Evolutionary conservation across 169 alveolate species (phyloP).

Genomic region (Perkinsus chesapeaki): DNA sequence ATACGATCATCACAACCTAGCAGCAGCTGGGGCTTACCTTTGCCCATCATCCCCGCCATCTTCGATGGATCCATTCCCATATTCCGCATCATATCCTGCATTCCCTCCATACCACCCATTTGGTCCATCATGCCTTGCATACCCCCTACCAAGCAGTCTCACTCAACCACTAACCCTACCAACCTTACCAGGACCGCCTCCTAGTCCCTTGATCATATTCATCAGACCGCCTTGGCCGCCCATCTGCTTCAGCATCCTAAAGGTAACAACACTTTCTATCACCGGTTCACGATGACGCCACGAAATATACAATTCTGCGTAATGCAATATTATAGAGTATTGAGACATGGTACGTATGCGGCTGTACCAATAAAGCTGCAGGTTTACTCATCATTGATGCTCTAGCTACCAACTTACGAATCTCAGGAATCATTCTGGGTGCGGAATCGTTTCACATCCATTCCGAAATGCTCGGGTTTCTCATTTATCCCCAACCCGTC

Average conservation of each 20-base stretch:
- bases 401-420: no score
- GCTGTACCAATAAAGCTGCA: no score
- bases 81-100: conserved; percentile 32
- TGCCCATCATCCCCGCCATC: neutral
- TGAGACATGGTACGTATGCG: no score
- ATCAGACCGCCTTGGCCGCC: conserved; percentile 92
- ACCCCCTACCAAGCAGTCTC: neutral
- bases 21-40: neutral
- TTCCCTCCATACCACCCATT: conserved; percentile 38
- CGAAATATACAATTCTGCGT: neutral
- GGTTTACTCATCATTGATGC: no score
- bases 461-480: no score
- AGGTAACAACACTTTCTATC: no score
- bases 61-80: conserved; percentile 15
- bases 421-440: no score
- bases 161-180: neutral
- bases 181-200: neutral
- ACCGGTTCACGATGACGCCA: no score
- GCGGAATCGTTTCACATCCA: no score
- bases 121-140: conserved; percentile 26
- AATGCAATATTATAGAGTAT: neutral
- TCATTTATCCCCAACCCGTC: no score
- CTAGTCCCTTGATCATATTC: conserved; percentile 80
- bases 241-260: conserved; percentile 81
- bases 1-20: neutral